phyloP scores from a whole-genome alignment of 176 grass and related monocot species.

The Phyllostachys edulis region DNA sequence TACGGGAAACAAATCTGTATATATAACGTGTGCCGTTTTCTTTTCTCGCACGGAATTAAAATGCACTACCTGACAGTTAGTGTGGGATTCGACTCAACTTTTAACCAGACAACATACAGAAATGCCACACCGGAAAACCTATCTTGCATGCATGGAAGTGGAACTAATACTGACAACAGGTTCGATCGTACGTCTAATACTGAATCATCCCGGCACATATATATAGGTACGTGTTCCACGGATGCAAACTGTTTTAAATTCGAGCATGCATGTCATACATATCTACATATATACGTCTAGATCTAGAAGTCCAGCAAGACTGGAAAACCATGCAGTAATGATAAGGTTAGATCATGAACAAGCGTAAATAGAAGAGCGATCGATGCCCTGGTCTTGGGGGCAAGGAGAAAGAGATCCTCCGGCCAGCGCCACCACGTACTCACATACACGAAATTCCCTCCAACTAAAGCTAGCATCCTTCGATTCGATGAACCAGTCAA shows the following conservation, averaged over 20 bases:
- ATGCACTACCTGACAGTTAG: no score
- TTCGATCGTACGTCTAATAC: no score
- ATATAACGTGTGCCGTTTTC: neutral
- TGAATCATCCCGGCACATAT: no score
- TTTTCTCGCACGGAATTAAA: neutral
- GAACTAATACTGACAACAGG: no score
- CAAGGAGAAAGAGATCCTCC: neutral
- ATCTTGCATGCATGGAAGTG: no score
- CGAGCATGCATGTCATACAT: neutral
- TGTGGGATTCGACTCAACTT: neutral
- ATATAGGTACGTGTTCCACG: neutral
- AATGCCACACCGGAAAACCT: no score
- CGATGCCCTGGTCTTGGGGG: constrained; percentile 27
- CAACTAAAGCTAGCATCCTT: neutral
- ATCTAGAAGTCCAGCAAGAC: neutral
- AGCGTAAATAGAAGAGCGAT: neutral
- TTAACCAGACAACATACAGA: no score
- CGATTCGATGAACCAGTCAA: neutral
- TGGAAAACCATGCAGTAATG: neutral
- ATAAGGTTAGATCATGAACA: neutral
- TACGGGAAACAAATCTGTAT: neutral
- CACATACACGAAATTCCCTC: neutral
- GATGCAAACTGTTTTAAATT: neutral
- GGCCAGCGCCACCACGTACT: neutral
- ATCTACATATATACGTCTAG: neutral